phyloP scores from a whole-genome alignment of 176 grass and related monocot genomes.

The Aechmea fasciata region DNA sequence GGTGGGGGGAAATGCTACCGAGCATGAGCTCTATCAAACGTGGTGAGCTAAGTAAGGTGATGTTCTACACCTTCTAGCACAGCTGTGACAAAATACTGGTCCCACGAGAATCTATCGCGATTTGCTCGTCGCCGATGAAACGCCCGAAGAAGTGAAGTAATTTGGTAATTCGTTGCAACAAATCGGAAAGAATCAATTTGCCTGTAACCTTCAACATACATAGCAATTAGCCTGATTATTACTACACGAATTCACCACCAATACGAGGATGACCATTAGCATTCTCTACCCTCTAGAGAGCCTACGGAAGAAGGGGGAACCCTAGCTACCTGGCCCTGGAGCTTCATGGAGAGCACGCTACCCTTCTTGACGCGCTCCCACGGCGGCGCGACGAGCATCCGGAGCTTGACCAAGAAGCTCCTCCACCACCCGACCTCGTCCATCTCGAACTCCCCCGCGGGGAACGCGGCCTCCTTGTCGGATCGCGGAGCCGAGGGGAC shows the following conservation, averaged over 20 bases:
- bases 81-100: no score
- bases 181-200: background rate
- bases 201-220: background rate
- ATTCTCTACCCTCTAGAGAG: no score
- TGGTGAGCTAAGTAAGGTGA: no score
- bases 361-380: slow-evolving; percentile 74
- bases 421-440: slow-evolving; percentile 49
- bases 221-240: background rate
- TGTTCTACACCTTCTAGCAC: no score
- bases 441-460: slow-evolving; percentile 64
- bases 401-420: slow-evolving; percentile 22
- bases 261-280: no score
- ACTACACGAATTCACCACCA: background rate
- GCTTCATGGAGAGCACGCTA: slow-evolving; percentile 78
- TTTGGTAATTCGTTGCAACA: no score
- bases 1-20: no score
- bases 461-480: slow-evolving; percentile 10
- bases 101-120: no score
- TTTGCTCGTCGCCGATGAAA: no score
- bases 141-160: no score
- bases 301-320: background rate
- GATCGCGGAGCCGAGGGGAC: slow-evolving; percentile 27
- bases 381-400: slow-evolving; percentile 50
- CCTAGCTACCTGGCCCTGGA: slow-evolving; percentile 52
- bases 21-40: no score